Evolutionary conservation across 1,284 basidiomycete genomes (phyloP).

Genomic region (Chondrostereum purpureum): DNA sequence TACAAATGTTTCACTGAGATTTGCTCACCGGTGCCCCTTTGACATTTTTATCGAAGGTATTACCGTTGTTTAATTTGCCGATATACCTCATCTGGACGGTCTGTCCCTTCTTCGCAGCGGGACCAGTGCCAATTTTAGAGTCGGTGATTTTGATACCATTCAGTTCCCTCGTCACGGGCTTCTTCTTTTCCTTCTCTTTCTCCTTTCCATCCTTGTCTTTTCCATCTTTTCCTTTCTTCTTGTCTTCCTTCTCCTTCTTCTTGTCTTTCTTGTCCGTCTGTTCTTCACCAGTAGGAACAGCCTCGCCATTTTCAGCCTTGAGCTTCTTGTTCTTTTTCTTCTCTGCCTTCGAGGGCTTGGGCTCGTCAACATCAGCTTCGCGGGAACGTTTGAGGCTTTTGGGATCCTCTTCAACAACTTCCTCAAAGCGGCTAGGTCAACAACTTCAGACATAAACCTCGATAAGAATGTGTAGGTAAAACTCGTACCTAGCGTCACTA

Average conservation of each 20-base stretch:
- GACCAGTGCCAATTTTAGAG: conserved; percentile 73
- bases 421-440: conserved; percentile 58
- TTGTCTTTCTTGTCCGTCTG: conserved; percentile 22
- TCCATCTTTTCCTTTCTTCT: conserved; percentile 33
- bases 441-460: not conserved
- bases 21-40: conserved; percentile 75
- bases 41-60: conserved; percentile 85
- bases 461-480: conserved; percentile 14
- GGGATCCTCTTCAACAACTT: conserved; percentile 34
- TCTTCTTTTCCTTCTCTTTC: conserved; percentile 24
- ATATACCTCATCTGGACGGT: conserved; percentile 85
- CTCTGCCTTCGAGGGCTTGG: conserved; percentile 40
- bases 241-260: conserved; percentile 27
- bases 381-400: conserved; percentile 57
- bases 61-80: conserved; percentile 83
- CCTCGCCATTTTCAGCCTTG: conserved; percentile 56
- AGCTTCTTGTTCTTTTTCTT: conserved; percentile 76
- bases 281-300: conserved; percentile 36
- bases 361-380: conserved; percentile 38
- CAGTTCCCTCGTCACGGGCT: conserved; percentile 42
- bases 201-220: conserved; percentile 29
- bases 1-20: conserved; percentile 3
- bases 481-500: conserved; percentile 52
- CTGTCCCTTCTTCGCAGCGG: conserved; percentile 81
- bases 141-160: conserved; percentile 79